A percentile compares a stretch with the other conserved stretches of the same genome.
These are phyloP conservation scores for Lachnellula arida DNA, from an alignment of 2,329 filamentous ascomycete species.

Conservation along the genomic window DNA sequence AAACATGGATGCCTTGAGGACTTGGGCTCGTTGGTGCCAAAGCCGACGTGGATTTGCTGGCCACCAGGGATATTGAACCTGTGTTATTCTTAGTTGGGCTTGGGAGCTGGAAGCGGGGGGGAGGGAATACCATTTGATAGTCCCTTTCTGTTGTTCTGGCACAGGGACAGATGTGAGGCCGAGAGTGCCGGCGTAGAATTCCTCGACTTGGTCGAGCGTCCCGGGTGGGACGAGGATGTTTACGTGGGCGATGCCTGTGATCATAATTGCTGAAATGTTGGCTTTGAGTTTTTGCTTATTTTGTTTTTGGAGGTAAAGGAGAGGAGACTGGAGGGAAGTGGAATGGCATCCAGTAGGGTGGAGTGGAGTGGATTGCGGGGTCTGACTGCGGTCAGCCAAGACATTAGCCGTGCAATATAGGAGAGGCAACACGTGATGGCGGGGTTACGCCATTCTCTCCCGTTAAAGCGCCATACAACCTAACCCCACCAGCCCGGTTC, in stretches of 20 bases:
- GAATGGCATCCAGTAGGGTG: background rate
- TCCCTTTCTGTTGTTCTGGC: slow-evolving; percentile 45
- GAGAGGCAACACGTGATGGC: background rate
- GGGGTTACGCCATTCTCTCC: background rate
- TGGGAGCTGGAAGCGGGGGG: background rate
- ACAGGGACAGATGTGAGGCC: slow-evolving; percentile 49
- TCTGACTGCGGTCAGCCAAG: background rate
- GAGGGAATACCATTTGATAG: slow-evolving; percentile 47
- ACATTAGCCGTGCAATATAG: background rate
- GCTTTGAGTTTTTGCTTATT: background rate
- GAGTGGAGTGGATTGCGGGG: background rate
- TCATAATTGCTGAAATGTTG: slow-evolving; percentile 24
- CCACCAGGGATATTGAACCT: slow-evolving; percentile 48
- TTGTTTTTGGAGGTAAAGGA: too few species aligned
- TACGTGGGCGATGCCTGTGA: slow-evolving; percentile 51
- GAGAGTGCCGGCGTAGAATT: slow-evolving; percentile 53
- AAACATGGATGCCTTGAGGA: slow-evolving; percentile 57
- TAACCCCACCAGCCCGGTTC: too few species aligned
- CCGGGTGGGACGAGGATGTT: slow-evolving; percentile 53
- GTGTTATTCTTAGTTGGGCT: background rate
- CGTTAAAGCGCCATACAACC: background rate
- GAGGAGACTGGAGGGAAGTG: background rate
- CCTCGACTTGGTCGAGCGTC: slow-evolving; percentile 46
- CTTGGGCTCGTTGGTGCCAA: slow-evolving; percentile 39
- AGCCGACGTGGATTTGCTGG: slow-evolving; percentile 54